Percentiles rank a stretch among this genome's conserved stretches.
phyloP scores from a whole-genome alignment of 1,139 yeast genomes.

The Pichia inconspicua region DNA sequence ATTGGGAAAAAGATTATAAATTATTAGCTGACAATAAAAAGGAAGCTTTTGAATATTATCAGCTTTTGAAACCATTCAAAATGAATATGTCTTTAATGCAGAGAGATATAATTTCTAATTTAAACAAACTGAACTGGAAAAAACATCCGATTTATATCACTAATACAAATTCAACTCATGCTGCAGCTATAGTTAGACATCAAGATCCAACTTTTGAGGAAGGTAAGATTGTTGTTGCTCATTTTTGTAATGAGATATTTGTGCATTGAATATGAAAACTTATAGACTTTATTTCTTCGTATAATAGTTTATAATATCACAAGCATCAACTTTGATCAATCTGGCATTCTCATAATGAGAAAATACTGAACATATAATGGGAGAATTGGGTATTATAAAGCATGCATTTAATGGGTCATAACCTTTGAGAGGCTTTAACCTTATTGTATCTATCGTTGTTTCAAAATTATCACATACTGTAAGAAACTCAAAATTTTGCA shows the following conservation, averaged over 20 bases:
- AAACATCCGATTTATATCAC: conserved; percentile 67
- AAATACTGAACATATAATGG: conserved; percentile 13
- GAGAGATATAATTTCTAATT: conserved; percentile 42
- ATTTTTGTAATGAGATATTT: conserved; percentile 46
- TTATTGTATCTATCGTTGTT: not conserved
- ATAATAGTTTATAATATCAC: conserved; percentile 4
- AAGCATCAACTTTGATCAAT: conserved; percentile 5
- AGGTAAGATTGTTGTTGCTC: conserved; percentile 60
- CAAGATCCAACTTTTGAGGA: conserved; percentile 46
- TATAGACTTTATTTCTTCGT: not conserved
- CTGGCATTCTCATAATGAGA: conserved; percentile 5
- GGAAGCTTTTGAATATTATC: conserved; percentile 18
- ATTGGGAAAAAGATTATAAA: conserved; percentile 10
- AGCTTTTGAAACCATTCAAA: conserved; percentile 27
- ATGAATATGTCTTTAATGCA: conserved; percentile 40
- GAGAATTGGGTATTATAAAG: conserved; percentile 2
- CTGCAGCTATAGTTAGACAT: conserved; percentile 70
- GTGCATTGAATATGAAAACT: not conserved
- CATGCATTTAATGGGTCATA: conserved; percentile 5
- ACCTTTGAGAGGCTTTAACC: not conserved
- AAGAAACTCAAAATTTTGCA: conserved; percentile 29
- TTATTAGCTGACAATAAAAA: conserved; percentile 2
- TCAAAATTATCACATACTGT: conserved; percentile 23
- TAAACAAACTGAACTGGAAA: conserved; percentile 57
- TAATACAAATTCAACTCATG: conserved; percentile 61